Evolutionary conservation across 164 flowering plant genomes (phyloP).

Genomic region (Cinnamomum chago): DNA sequence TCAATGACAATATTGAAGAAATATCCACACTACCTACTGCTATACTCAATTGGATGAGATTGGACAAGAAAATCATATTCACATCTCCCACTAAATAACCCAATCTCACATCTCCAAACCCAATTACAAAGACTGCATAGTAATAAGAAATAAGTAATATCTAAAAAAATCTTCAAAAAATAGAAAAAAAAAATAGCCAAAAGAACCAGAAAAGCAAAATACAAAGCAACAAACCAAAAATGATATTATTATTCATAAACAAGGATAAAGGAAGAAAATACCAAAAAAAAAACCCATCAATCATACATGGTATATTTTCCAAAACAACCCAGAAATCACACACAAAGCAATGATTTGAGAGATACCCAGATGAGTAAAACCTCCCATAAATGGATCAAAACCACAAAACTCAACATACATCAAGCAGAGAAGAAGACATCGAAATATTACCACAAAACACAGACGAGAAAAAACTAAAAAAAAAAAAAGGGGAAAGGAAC

Average conservation of each 20-base stretch:
- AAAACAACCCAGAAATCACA: background rate
- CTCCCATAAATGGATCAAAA: conserved; percentile 3
- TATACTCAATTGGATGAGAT: too few relatives aligned
- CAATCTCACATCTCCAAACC: too few relatives aligned
- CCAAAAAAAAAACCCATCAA: conserved; percentile 5
- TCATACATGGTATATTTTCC: background rate
- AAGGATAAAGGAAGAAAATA: background rate
- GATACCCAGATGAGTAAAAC: conserved; percentile 20
- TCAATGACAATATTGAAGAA: too few relatives aligned
- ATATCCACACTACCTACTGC: too few relatives aligned
- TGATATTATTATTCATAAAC: too few relatives aligned
- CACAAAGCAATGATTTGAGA: background rate
- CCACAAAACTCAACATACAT: background rate
- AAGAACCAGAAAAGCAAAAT: background rate
- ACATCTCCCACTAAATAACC: too few relatives aligned
- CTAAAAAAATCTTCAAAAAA: background rate
- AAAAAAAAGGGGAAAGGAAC: background rate
- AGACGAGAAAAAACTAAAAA: background rate
- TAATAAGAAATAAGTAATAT: background rate
- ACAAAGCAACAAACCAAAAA: background rate
- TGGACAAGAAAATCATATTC: too few relatives aligned
- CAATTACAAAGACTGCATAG: too few relatives aligned
- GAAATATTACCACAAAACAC: conserved; percentile 8
- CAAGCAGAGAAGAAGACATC: background rate
- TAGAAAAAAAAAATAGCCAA: background rate